Conservation (phyloP, 1,139 yeast species). For the Suhomyces coccinellae region DNA sequence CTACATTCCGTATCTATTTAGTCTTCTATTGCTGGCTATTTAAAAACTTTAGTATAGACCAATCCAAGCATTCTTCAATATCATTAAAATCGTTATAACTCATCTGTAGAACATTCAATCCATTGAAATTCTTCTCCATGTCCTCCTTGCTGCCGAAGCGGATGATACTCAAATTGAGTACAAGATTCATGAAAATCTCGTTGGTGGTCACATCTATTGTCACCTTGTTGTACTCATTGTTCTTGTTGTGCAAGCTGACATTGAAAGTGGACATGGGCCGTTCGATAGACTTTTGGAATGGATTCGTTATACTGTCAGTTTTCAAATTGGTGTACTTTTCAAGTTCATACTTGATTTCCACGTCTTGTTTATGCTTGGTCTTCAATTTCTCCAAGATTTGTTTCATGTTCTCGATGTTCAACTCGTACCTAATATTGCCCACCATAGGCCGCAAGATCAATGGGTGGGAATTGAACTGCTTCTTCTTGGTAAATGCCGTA, state of each 20-base stretch:
- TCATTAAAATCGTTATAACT: constrained; percentile 61
- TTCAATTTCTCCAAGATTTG: constrained; percentile 40
- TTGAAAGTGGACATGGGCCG: constrained; percentile 33
- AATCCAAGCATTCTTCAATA: constrained; percentile 63
- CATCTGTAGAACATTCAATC: constrained; percentile 43
- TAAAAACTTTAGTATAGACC: constrained; percentile 51
- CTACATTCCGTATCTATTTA: too few species aligned
- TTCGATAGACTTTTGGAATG: constrained; percentile 44
- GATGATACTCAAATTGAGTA: constrained; percentile 34
- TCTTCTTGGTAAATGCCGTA: constrained; percentile 53
- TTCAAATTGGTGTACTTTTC: constrained; percentile 30
- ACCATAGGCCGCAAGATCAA: constrained; percentile 64
- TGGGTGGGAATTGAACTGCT: constrained; percentile 48
- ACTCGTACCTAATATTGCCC: constrained; percentile 67
- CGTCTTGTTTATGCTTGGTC: constrained; percentile 19
- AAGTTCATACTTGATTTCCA: constrained; percentile 21
- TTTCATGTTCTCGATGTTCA: constrained; percentile 44
- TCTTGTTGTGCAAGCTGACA: constrained; percentile 18
- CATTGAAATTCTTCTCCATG: constrained; percentile 33
- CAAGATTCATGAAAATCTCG: constrained; percentile 43
- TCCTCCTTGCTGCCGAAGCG: constrained; percentile 32
- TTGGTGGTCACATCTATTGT: constrained; percentile 38
- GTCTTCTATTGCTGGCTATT: constrained; percentile 13
- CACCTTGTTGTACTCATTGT: constrained; percentile 22
- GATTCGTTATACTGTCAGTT: constrained; percentile 23